phyloP scores from a whole-genome alignment of 345 rosid genomes.

The Populus deltoides region DNA sequence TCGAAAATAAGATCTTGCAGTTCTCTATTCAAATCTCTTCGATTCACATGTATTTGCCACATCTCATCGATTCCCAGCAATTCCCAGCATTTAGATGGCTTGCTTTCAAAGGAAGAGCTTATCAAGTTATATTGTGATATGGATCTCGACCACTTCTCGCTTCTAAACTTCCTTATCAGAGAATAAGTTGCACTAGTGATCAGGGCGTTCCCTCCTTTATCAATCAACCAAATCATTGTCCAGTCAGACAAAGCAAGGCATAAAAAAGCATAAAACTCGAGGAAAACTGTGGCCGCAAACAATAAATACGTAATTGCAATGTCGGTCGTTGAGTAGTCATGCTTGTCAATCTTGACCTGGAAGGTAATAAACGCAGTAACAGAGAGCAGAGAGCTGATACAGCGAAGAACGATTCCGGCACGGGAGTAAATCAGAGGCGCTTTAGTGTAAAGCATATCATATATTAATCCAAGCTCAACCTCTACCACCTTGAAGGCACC shows the following conservation, averaged over 20 bases:
- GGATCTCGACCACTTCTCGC: conserved; percentile 17
- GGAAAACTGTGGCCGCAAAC: conserved; percentile 28
- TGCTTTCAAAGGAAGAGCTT: neutral
- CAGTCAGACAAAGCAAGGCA: conserved; percentile 6
- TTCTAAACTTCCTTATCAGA: neutral
- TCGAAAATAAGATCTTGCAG: accelerated
- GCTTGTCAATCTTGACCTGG: neutral
- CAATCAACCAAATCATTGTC: conserved; percentile 1
- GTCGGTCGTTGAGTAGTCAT: conserved; percentile 1
- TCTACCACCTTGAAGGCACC: conserved; percentile 38
- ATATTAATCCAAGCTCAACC: conserved; percentile 42
- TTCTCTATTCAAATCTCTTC: accelerated
- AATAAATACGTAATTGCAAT: conserved; percentile 32
- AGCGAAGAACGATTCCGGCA: conserved; percentile 22
- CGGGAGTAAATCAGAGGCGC: conserved; percentile 9
- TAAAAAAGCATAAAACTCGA: conserved; percentile 23
- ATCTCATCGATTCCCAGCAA: neutral
- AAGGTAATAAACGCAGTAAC: conserved; percentile 15
- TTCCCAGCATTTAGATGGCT: neutral
- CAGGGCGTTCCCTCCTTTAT: neutral
- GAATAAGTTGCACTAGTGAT: neutral
- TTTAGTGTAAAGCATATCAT: conserved; percentile 42
- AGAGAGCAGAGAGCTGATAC: neutral
- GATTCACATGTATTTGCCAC: no score
- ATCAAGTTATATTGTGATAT: conserved; percentile 18